These are phyloP conservation scores for Podila epicladia DNA, from an alignment of 192 early-diverging fungal genomes.

Conservation along the genomic window DNA sequence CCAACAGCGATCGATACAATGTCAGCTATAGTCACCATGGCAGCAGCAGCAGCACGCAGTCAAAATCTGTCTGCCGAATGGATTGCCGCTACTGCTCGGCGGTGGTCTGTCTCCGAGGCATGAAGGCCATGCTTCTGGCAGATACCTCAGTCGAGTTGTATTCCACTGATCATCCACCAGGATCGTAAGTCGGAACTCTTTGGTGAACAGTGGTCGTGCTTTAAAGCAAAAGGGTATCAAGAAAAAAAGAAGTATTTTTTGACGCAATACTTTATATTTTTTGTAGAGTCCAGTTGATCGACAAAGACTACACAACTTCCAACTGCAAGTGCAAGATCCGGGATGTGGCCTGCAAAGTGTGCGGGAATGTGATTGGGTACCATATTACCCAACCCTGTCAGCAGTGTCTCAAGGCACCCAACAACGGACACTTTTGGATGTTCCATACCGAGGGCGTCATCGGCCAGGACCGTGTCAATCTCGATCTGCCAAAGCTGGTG, in stretches of 20 bases:
- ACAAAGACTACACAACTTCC: conserved; percentile 73
- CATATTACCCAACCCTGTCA: conserved; percentile 88
- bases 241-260: no score
- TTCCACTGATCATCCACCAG: conserved; percentile 78
- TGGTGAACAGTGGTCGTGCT: neutral
- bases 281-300: conserved; percentile 70
- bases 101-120: conserved; percentile 74
- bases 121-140: conserved; percentile 77
- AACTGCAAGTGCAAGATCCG: conserved; percentile 78
- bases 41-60: conserved; percentile 34
- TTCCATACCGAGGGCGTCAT: conserved; percentile 83
- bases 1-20: conserved; percentile 17
- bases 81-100: conserved; percentile 72
- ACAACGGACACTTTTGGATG: conserved; percentile 99
- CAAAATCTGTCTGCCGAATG: conserved; percentile 72
- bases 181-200: conserved; percentile 61
- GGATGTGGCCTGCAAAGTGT: conserved; percentile 70
- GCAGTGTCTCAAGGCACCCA: conserved; percentile 87
- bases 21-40: conserved; percentile 14
- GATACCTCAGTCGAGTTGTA: conserved; percentile 78
- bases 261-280: no score
- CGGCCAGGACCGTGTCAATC: conserved; percentile 61
- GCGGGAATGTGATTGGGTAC: conserved; percentile 82
- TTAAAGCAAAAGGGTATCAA: neutral
- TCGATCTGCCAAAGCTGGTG: conserved; percentile 35